Evolutionary conservation across 768 basidiomycete genomes (phyloP), one percentile per base, ranked within the genome.

Genomic region (button mushroom (Agaricus bisporus)): DNA sequence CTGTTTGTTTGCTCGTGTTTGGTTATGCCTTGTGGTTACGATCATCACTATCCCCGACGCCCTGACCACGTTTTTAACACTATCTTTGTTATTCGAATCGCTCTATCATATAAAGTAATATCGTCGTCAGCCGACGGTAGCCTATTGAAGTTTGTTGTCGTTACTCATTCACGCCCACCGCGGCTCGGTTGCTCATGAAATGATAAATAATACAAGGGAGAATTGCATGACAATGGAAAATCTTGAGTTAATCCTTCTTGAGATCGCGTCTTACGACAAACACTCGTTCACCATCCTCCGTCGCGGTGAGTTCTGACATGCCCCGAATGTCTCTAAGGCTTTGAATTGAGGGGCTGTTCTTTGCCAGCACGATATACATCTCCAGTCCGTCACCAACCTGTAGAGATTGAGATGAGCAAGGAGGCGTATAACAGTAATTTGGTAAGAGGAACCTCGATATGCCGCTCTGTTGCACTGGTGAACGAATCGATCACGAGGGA

Each of bases 311-410:
- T 67, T 92, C 91, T 63, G 83, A 79, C 26, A 80, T 62, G 22
- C 83, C 83, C 15, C 70, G 70, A 28, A 84, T 57, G 41, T 66
- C 72, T 59, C 80, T 80, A 51, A 88, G 65, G 2, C 78, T 82
- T 57, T 85, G 80, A 49, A 82, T 61, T 29, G 75, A 73, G 28
- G 59, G 60, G 62, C 83, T 82, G 39, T 78, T 86, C 63, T 78
- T 81, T 32, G 89, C 82, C 41, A 95, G 76, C 42, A 91, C 85
- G 52, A 98, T 78, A 63, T 86, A 95, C 58, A 95, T 89, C 66
- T 98, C 94, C 35, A 98, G 79, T 3, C 91, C 92, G 67, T 98
- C 95, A 41, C 95, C 95, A 58, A 99, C 95, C 89, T 91, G 60
- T 39, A 52, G 35, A 56, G 22, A 50, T 22, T 22, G 55, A 51